A percentile compares a stretch with the other conserved stretches of the same genome.
phyloP scores from a whole-genome alignment of 176 grass and related monocot genomes.

The Ananas comosus region DNA sequence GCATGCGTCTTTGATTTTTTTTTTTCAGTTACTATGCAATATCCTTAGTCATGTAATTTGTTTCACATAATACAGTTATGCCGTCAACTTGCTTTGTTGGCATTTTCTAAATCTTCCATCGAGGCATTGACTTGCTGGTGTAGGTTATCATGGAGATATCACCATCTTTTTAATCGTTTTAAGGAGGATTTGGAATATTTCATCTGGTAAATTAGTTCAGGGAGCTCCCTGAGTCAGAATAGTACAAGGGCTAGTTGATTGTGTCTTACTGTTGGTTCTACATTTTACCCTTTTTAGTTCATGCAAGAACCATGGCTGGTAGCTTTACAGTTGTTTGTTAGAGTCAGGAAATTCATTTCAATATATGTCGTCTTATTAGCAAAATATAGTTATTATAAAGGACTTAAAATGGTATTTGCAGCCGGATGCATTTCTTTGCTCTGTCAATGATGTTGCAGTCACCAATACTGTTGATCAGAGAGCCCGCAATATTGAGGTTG shows the following conservation, averaged over 20 bases:
- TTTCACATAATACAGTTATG: too few species aligned
- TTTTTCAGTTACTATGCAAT: background rate
- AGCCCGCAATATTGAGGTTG: conserved; percentile 62
- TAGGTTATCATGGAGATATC: background rate
- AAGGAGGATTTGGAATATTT: background rate
- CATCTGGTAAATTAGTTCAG: background rate
- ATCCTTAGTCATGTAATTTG: background rate
- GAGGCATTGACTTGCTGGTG: background rate
- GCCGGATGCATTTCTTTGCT: conserved; percentile 80
- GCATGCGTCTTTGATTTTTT: background rate
- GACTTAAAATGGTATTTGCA: conserved; percentile 32
- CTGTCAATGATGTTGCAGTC: conserved; percentile 65
- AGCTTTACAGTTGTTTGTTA: background rate
- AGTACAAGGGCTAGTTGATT: background rate
- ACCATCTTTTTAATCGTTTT: background rate
- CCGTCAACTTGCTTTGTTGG: too few species aligned
- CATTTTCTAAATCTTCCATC: background rate
- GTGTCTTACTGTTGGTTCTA: background rate
- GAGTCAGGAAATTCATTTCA: conserved; percentile 2
- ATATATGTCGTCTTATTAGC: conserved; percentile 17
- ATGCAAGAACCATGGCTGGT: background rate
- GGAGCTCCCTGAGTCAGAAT: background rate
- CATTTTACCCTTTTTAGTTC: background rate
- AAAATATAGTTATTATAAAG: background rate
- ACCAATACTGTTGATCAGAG: conserved; percentile 60